Evolutionary conservation across 805 yeast genomes (phyloP).

Genomic region (Grigorovia transvaalensis): DNA sequence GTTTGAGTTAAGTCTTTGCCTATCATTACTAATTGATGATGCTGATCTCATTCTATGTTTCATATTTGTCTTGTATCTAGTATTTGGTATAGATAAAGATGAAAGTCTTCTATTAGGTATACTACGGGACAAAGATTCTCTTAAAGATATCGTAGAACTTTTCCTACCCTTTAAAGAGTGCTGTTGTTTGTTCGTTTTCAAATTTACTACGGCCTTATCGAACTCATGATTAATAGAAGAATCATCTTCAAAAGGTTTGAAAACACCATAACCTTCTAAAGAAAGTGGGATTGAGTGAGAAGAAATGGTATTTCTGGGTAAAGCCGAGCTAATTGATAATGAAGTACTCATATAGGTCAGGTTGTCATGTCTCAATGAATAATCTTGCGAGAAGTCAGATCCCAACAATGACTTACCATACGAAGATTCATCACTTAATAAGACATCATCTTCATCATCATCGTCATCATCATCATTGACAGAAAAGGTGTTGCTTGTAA

Average conservation of each 20-base stretch:
- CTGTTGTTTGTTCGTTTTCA: conserved; percentile 7
- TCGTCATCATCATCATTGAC: background rate
- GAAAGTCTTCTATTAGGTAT: conserved; percentile 11
- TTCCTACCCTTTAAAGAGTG: conserved; percentile 9
- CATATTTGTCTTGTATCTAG: conserved; percentile 1
- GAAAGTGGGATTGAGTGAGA: conserved; percentile 21
- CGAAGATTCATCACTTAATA: conserved; percentile 20
- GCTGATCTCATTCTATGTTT: conserved; percentile 7
- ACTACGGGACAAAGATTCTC: conserved; percentile 5
- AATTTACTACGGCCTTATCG: conserved; percentile 16
- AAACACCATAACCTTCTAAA: conserved; percentile 15
- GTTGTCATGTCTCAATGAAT: conserved; percentile 7
- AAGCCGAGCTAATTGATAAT: conserved; percentile 13
- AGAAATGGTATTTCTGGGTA: conserved; percentile 11
- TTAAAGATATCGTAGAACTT: conserved; percentile 1
- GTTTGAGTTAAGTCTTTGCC: background rate
- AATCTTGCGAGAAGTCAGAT: conserved; percentile 23
- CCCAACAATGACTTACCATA: conserved; percentile 28
- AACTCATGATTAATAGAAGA: conserved; percentile 15
- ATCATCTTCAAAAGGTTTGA: conserved; percentile 20
- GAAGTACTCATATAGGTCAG: conserved; percentile 8
- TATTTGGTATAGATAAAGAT: conserved; percentile 4
- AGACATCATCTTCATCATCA: conserved; percentile 1
- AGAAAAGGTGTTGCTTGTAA: conserved; percentile 3
- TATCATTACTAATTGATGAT: conserved; percentile 9